Percentiles rank a stretch among this genome's conserved stretches.
These are phyloP conservation scores for Rutstroemia sydowiana DNA, from an alignment of 2,329 filamentous ascomycete species.

Conservation along the genomic window DNA sequence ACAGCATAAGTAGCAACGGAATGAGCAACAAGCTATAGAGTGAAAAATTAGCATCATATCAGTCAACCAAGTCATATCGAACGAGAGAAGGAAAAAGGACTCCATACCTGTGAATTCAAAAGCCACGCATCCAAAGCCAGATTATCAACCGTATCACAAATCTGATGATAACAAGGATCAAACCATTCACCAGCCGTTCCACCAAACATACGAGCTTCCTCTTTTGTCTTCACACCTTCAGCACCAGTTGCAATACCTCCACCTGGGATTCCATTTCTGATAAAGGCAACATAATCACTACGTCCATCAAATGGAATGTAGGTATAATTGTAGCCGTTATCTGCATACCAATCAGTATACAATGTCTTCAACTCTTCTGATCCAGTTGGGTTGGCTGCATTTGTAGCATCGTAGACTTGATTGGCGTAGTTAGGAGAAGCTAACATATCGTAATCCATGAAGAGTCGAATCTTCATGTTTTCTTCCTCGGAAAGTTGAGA, in stretches of 20 bases:
- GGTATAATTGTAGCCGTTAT: conserved; percentile 56
- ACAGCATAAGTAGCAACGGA: conserved; percentile 63
- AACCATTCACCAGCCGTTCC: conserved; percentile 56
- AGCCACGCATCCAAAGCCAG: conserved; percentile 54
- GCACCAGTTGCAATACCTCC: conserved; percentile 74
- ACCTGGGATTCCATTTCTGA: conserved; percentile 62
- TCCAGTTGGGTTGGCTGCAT: conserved; percentile 61
- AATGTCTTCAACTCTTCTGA: conserved; percentile 62
- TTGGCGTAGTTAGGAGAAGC: conserved; percentile 59
- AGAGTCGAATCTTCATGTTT: conserved; percentile 55
- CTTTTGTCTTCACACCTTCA: conserved; percentile 65
- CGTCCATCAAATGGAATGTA: conserved; percentile 71
- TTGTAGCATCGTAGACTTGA: conserved; percentile 65
- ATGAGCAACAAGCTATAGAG: conserved; percentile 54
- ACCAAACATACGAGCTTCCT: conserved; percentile 62
- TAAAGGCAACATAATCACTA: conserved; percentile 74
- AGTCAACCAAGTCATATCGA: not conserved
- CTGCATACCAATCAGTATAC: conserved; percentile 60
- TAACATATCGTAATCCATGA: conserved; percentile 67
- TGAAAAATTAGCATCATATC: conserved; percentile 14
- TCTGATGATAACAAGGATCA: conserved; percentile 54
- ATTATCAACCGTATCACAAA: conserved; percentile 53
- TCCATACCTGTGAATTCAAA: conserved; percentile 49
- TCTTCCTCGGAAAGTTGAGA: conserved; percentile 46
- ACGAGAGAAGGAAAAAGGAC: not conserved